Conservation (phyloP, 805 yeast genomes). For the Cyberlindnera mycetangii region DNA sequence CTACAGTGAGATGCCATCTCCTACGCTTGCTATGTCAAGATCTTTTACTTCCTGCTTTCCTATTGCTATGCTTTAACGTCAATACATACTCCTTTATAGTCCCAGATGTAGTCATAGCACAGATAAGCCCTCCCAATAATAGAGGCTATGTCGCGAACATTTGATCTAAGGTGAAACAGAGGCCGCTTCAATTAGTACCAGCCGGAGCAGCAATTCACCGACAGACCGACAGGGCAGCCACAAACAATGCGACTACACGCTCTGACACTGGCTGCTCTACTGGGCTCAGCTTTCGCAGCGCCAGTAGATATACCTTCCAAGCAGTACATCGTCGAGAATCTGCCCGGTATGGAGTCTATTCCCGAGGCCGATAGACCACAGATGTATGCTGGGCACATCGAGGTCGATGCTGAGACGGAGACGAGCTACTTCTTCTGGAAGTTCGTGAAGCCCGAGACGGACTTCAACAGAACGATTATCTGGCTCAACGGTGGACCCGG, state of each 20-base stretch:
- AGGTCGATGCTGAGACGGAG: slow-evolving; percentile 16
- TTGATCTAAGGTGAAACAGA: not conserved
- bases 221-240: not conserved
- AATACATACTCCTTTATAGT: not conserved
- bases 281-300: slow-evolving; percentile 3
- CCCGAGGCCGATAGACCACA: slow-evolving; percentile 29
- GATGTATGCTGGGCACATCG: slow-evolving; percentile 44
- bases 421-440: slow-evolving; percentile 30
- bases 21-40: not conserved
- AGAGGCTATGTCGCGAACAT: not conserved
- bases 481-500: slow-evolving; percentile 99
- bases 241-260: not conserved
- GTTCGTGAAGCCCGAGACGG: slow-evolving; percentile 19
- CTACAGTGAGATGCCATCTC: slow-evolving; percentile 13
- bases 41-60: not conserved
- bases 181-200: too few species aligned
- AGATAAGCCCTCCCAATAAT: too few species aligned
- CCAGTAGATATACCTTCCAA: slow-evolving; percentile 21
- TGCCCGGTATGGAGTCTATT: slow-evolving; percentile 23
- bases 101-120: not conserved
- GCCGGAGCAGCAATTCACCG: too few species aligned
- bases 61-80: not conserved
- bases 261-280: not conserved
- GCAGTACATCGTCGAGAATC: slow-evolving; percentile 16
- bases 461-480: slow-evolving; percentile 48